Percentiles rank a stretch among this genome's conserved stretches.
phyloP scores from a whole-genome alignment of 2,329 filamentous ascomycete species.

The Zelopaecilomyces penicillatus region DNA sequence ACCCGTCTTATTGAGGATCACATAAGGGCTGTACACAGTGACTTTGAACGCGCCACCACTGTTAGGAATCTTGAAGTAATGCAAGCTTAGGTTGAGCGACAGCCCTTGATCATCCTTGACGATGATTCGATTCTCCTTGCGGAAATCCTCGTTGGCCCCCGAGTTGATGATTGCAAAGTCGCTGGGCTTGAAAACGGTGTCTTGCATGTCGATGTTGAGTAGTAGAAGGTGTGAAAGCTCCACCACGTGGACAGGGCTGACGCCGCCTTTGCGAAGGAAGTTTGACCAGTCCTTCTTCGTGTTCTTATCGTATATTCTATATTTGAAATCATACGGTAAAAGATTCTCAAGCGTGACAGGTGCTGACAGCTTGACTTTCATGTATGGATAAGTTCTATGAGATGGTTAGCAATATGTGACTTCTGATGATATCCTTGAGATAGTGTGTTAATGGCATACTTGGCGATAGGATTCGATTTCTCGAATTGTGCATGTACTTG shows the following conservation, averaged over 20 bases:
- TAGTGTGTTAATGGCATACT: slow-evolving; percentile 33
- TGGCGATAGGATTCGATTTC: slow-evolving; percentile 71
- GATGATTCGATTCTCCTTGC: slow-evolving; percentile 67
- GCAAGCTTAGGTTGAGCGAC: slow-evolving; percentile 70
- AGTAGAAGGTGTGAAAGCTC: slow-evolving; percentile 89
- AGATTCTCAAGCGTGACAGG: slow-evolving; percentile 92
- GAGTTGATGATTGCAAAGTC: slow-evolving; percentile 97
- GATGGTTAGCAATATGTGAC: slow-evolving; percentile 9
- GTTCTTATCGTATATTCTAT: slow-evolving; percentile 97
- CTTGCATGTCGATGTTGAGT: slow-evolving; percentile 92
- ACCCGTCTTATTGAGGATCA: slow-evolving; percentile 91
- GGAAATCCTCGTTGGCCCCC: slow-evolving; percentile 78
- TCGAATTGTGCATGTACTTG: slow-evolving; percentile 85
- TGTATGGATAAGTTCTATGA: slow-evolving; percentile 74
- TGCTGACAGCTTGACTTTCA: slow-evolving; percentile 85
- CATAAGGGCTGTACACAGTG: slow-evolving; percentile 88
- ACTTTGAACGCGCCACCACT: slow-evolving; percentile 95
- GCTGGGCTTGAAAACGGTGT: slow-evolving; percentile 87
- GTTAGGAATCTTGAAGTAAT: slow-evolving; percentile 84
- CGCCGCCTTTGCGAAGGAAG: slow-evolving; percentile 89
- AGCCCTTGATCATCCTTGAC: slow-evolving; percentile 81
- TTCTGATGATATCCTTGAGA: not conserved
- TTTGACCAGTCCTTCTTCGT: slow-evolving; percentile 99
- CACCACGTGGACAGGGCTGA: slow-evolving; percentile 95
- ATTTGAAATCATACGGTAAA: slow-evolving; percentile 96